phyloP scores from a whole-genome alignment of 1,284 basidiomycete species.

The Boletellus sp. region DNA sequence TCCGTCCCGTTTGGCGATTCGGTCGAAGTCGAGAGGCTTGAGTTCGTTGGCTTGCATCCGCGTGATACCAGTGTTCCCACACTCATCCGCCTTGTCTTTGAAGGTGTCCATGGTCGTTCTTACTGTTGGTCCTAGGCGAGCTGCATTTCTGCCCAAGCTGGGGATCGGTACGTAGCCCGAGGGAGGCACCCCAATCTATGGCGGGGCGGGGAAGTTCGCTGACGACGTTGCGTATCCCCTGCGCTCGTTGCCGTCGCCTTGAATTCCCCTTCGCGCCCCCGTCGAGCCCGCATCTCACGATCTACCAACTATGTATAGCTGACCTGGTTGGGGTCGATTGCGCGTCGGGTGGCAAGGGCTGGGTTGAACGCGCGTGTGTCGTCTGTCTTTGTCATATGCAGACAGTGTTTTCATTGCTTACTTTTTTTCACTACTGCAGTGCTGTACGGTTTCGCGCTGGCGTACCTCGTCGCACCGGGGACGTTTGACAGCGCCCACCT shows the following conservation, averaged over 20 bases:
- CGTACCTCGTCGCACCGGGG: slow-evolving; percentile 79
- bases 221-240: too few species aligned
- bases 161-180: slow-evolving; percentile 34
- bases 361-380: slow-evolving; percentile 72
- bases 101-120: slow-evolving; percentile 41
- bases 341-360: slow-evolving; percentile 81
- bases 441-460: slow-evolving; percentile 86
- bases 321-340: slow-evolving; percentile 86
- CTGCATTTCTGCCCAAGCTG: slow-evolving; percentile 44
- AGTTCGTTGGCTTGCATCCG: too few species aligned
- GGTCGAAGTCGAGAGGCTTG: too few species aligned
- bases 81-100: background rate
- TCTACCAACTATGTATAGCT: slow-evolving; percentile 96
- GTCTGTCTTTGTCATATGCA: too few species aligned
- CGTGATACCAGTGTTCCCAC: too few species aligned
- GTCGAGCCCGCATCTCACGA: slow-evolving; percentile 88
- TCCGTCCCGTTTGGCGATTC: too few species aligned
- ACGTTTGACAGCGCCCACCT: slow-evolving; percentile 78
- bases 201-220: too few species aligned
- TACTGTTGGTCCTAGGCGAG: slow-evolving; percentile 52
- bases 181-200: background rate
- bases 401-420: background rate
- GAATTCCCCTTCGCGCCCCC: slow-evolving; percentile 28
- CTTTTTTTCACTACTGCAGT: slow-evolving; percentile 40
- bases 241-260: too few species aligned